phyloP scores from a whole-genome alignment of 202 grass and related monocot genomes.

The Panicum hallii region DNA sequence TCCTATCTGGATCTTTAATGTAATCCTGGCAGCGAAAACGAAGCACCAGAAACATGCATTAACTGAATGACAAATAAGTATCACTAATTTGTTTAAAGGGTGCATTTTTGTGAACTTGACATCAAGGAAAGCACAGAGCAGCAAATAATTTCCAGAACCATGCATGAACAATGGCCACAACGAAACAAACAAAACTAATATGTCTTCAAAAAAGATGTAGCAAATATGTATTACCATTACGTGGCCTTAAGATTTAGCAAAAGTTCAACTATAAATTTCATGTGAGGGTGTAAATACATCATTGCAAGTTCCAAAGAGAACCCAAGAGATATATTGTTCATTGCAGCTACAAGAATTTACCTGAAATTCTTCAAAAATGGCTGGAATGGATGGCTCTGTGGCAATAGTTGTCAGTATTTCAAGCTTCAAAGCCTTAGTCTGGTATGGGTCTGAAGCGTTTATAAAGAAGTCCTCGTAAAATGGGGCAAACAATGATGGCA shows the following conservation, averaged over 20 bases:
- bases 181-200: slow-evolving; percentile 8
- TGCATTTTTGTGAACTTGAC: slow-evolving; percentile 11
- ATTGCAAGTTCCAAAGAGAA: slow-evolving; percentile 11
- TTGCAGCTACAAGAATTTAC: slow-evolving; percentile 47
- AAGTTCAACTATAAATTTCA: slow-evolving; percentile 17
- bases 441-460: slow-evolving; percentile 78
- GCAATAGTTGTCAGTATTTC: slow-evolving; percentile 90
- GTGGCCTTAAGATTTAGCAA: neutral
- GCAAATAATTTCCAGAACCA: neutral
- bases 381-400: slow-evolving; percentile 63
- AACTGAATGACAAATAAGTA: slow-evolving; percentile 15
- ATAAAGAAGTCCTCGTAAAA: slow-evolving; percentile 94
- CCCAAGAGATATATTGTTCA: slow-evolving; percentile 4
- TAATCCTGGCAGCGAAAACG: slow-evolving; percentile 76
- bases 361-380: slow-evolving; percentile 96
- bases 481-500: slow-evolving; percentile 66
- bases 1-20: slow-evolving; percentile 93
- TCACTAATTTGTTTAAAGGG: slow-evolving; percentile 9
- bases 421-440: slow-evolving; percentile 86
- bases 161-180: neutral
- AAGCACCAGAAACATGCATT: slow-evolving; percentile 38
- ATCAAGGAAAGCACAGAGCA: neutral
- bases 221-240: neutral
- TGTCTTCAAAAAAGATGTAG: neutral
- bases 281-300: slow-evolving; percentile 22